Evolutionary conservation across 192 early-diverging fungal genomes (phyloP), one percentile per base, ranked within the genome.

Genomic region (Backusella liffmaniae): DNA sequence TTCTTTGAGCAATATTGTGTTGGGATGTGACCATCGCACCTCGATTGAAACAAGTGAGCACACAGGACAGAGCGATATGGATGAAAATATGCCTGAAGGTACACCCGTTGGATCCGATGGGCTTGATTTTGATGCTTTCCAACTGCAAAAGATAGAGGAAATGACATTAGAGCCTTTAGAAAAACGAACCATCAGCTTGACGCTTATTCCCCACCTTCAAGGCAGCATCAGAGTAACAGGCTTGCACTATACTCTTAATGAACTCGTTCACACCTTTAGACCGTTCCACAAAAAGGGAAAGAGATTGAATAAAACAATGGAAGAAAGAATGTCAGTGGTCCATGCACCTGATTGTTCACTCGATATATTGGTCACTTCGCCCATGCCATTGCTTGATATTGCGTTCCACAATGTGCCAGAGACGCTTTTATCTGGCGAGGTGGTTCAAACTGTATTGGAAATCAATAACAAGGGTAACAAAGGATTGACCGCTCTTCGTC

Each of bases 371-470:
- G 92, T 97, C 4, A 92, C 92, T 1, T 88, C 90, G 0, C 89
- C 90, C 2, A 92, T 97, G 91, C 96, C 98, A 6, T 86, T 94
- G 10, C 77, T 98, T 37, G 92, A 96, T 70, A 86, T 96, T 6
- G 66, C 86, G 0, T 92, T 98, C 66, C 91, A 92, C 37, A 82
- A 84, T 34, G 90, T 96, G 46, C 97, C 96, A 0, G 90, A 92
- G 9, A 84, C 87, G 1, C 80, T 99, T 26, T 83, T 96, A 34
- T 92, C 92, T 51, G 98, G 98, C 2, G 91, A 98, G 70, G 93
- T 97, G 35, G 85, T 86, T 32, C 85, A 88, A 23, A 82, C 90
- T 0, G 88, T 91, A 0, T 56, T 98, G 66, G 91, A 94, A 67
- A 85, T 99, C 16, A 92, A 87, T 37, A 99, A 99, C 84, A 90